phyloP scores from a whole-genome alignment of 2,329 filamentous ascomycete species.

The Cadophora sp. region DNA sequence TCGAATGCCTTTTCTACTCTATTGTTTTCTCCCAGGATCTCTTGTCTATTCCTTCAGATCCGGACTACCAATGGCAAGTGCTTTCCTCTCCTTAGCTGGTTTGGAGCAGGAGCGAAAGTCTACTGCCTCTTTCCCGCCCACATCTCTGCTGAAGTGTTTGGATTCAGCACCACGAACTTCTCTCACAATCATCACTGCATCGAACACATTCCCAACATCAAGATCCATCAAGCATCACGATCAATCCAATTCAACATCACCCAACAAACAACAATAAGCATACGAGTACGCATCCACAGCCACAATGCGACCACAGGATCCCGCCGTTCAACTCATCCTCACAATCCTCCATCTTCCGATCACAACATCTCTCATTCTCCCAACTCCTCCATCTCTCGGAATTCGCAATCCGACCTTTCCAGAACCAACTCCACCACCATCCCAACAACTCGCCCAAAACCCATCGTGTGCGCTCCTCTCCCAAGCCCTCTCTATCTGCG shows the following conservation, averaged over 20 bases:
- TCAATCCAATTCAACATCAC: slow-evolving; percentile 17
- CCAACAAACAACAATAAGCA: slow-evolving; percentile 18
- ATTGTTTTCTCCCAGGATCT: neutral
- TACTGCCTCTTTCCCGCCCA: neutral
- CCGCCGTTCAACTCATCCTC: slow-evolving; percentile 15
- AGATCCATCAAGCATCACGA: slow-evolving; percentile 22
- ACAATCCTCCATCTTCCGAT: slow-evolving; percentile 5
- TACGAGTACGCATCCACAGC: slow-evolving; percentile 18
- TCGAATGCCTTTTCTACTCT: slow-evolving; percentile 28
- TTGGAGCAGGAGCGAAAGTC: neutral
- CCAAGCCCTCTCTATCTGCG: slow-evolving; percentile 37
- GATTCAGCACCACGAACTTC: neutral
- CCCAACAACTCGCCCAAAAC: slow-evolving; percentile 7
- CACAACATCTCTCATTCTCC: slow-evolving; percentile 12
- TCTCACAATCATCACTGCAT: slow-evolving; percentile 17
- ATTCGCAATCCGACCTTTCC: slow-evolving; percentile 19
- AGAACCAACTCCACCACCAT: slow-evolving; percentile 15
- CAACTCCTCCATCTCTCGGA: neutral
- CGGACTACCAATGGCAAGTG: neutral
- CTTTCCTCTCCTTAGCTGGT: neutral
- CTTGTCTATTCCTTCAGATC: too few relatives aligned
- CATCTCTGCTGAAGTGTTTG: neutral
- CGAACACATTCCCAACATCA: slow-evolving; percentile 20
- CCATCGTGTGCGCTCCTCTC: slow-evolving; percentile 28
- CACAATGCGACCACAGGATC: slow-evolving; percentile 17